Conservation (phyloP, 1,284 basidiomycete species). For the Papiliotrema terrestris region DNA sequence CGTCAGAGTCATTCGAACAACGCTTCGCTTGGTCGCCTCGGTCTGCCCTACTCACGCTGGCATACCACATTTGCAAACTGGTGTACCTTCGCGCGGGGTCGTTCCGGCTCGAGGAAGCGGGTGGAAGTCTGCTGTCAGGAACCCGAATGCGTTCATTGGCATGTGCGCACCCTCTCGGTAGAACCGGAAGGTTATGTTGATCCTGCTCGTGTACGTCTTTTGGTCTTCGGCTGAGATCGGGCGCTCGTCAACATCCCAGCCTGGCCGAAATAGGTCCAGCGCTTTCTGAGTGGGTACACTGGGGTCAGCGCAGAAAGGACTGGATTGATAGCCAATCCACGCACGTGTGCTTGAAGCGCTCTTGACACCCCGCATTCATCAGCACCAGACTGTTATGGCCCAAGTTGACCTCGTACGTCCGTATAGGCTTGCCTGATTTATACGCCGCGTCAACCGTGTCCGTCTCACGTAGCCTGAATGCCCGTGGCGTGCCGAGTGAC, state of each 20-base stretch:
- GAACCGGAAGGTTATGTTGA: conserved; percentile 79
- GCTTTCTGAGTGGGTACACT: conserved; percentile 67
- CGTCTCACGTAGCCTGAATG: conserved; percentile 64
- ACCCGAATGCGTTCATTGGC: neutral
- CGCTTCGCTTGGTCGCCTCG: neutral
- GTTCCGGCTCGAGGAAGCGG: conserved; percentile 50
- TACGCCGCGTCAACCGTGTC: conserved; percentile 27
- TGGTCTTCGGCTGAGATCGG: conserved; percentile 32
- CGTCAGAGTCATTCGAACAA: neutral
- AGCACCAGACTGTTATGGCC: conserved; percentile 84
- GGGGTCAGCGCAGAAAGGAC: neutral
- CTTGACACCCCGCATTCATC: conserved; percentile 89
- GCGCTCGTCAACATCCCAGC: conserved; percentile 42
- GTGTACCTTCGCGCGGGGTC: conserved; percentile 42
- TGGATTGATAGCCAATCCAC: conserved; percentile 2
- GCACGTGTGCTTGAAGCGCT: conserved; percentile 67
- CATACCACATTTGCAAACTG: conserved; percentile 70
- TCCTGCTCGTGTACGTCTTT: conserved; percentile 62
- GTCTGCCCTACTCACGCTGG: conserved; percentile 54
- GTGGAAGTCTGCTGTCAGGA: conserved; percentile 64
- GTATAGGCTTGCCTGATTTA: conserved; percentile 59
- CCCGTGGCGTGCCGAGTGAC: conserved; percentile 74
- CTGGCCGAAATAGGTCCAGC: conserved; percentile 71
- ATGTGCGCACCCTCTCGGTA: conserved; percentile 33
- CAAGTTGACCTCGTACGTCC: conserved; percentile 79